Conservation (phyloP, 805 yeast species). For the Candida orba region DNA sequence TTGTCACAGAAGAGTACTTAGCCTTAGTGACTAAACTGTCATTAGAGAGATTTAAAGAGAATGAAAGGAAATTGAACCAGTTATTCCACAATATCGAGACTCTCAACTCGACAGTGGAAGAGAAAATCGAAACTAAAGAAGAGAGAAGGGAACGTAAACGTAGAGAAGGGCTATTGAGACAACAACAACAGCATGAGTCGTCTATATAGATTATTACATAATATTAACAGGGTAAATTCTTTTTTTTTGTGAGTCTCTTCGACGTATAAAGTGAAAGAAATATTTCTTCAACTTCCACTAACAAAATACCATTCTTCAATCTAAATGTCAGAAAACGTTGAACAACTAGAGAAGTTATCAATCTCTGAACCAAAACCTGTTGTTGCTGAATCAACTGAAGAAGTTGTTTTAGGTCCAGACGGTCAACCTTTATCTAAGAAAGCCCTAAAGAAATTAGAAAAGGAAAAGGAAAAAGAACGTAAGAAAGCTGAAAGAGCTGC, state of each 20-base stretch:
- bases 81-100: slow-evolving; percentile 36
- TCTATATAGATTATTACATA: background rate
- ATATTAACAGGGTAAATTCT: background rate
- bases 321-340: slow-evolving; percentile 10
- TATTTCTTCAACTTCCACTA: background rate
- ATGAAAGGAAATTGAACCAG: slow-evolving; percentile 46
- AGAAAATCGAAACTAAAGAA: slow-evolving; percentile 43
- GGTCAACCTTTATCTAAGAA: slow-evolving; percentile 84
- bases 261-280: too few species aligned
- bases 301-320: background rate
- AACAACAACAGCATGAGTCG: slow-evolving; percentile 11
- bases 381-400: slow-evolving; percentile 34
- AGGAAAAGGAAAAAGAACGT: slow-evolving; percentile 84
- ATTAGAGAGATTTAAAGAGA: slow-evolving; percentile 58
- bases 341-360: slow-evolving; percentile 7
- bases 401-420: slow-evolving; percentile 50
- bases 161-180: slow-evolving; percentile 34
- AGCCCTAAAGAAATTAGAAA: slow-evolving; percentile 90
- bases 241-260: background rate
- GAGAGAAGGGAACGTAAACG: slow-evolving; percentile 48
- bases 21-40: slow-evolving; percentile 46
- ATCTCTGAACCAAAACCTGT: slow-evolving; percentile 26
- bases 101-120: slow-evolving; percentile 17
- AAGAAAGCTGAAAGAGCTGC: slow-evolving; percentile 93
- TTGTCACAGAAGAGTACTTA: slow-evolving; percentile 50